These are phyloP conservation scores for Trypanosoma vivax DNA, from an alignment of 208 protist genomes.

Conservation along the genomic window DNA sequence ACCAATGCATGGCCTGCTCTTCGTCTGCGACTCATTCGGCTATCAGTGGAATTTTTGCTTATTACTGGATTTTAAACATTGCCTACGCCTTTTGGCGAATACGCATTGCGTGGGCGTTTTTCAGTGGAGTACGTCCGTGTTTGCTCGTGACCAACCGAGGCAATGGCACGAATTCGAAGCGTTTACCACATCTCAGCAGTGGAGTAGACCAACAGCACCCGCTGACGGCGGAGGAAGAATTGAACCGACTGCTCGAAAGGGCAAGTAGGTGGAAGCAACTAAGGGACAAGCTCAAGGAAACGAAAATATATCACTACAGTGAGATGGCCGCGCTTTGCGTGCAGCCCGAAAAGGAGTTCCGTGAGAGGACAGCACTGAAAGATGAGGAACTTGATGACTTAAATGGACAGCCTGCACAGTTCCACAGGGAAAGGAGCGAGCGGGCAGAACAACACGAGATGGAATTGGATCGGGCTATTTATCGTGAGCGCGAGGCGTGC, in stretches of 20 bases:
- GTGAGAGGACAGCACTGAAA: conserved; percentile 53
- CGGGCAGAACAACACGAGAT: conserved; percentile 36
- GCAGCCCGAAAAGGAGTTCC: conserved; percentile 59
- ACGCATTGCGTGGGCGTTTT: no score
- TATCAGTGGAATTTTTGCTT: no score
- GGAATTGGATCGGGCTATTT: conserved; percentile 21
- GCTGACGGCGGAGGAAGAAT: conserved; percentile 24
- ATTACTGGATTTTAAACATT: no score
- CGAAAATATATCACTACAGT: conserved; percentile 20
- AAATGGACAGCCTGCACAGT: conserved; percentile 12
- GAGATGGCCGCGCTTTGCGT: conserved; percentile 38
- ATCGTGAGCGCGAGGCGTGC: conserved; percentile 22
- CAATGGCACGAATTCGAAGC: not conserved
- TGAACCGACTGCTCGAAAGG: conserved; percentile 36
- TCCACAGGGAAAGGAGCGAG: conserved; percentile 40
- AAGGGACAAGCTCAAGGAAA: conserved; percentile 45
- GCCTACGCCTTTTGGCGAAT: no score
- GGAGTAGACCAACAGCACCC: not conserved
- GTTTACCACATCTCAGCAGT: not conserved
- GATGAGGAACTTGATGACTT: conserved; percentile 45
- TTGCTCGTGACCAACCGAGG: not conserved
- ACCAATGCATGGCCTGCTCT: not conserved
- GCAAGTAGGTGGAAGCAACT: conserved; percentile 57
- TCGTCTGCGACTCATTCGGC: not conserved
- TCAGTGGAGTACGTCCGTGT: no score